Evolutionary conservation across 1,139 yeast species (phyloP).

Genomic region (Suhomyces terraborum): DNA sequence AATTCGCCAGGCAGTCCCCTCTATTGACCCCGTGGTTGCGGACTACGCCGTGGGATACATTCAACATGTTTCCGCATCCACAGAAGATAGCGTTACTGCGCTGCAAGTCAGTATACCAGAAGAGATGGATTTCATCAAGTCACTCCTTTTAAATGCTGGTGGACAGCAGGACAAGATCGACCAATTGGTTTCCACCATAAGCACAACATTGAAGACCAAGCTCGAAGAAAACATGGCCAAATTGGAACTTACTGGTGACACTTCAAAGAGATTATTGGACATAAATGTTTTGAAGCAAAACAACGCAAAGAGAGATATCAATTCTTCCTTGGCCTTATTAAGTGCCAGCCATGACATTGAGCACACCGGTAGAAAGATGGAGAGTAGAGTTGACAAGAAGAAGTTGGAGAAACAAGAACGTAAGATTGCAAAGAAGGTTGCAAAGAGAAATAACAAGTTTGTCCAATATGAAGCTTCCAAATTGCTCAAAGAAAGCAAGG

Average conservation of each 20-base stretch:
- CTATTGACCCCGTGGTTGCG: conserved; percentile 85
- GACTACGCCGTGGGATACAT: conserved; percentile 91
- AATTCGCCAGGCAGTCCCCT: conserved; percentile 87
- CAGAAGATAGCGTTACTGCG: conserved; percentile 80
- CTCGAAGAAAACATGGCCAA: conserved; percentile 72
- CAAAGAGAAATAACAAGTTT: conserved; percentile 85
- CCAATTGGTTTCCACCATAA: conserved; percentile 46
- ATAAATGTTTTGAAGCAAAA: conserved; percentile 59
- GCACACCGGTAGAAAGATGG: conserved; percentile 88
- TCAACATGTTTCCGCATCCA: conserved; percentile 70
- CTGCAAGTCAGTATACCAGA: conserved; percentile 65
- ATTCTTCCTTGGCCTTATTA: conserved; percentile 67
- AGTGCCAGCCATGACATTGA: conserved; percentile 84
- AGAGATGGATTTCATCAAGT: conserved; percentile 67
- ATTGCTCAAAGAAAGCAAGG: conserved; percentile 62
- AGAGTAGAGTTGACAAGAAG: conserved; percentile 92
- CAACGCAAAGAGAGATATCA: conserved; percentile 69
- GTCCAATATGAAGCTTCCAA: conserved; percentile 93
- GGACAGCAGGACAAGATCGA: conserved; percentile 61
- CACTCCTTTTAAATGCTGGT: conserved; percentile 77
- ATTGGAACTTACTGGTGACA: conserved; percentile 68
- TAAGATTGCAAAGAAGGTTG: conserved; percentile 94
- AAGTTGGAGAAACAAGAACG: conserved; percentile 96
- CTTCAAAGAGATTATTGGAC: conserved; percentile 78
- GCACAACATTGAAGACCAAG: conserved; percentile 54